phyloP scores from a whole-genome alignment of 768 basidiomycete genomes.

The Tylopilus balloui region DNA sequence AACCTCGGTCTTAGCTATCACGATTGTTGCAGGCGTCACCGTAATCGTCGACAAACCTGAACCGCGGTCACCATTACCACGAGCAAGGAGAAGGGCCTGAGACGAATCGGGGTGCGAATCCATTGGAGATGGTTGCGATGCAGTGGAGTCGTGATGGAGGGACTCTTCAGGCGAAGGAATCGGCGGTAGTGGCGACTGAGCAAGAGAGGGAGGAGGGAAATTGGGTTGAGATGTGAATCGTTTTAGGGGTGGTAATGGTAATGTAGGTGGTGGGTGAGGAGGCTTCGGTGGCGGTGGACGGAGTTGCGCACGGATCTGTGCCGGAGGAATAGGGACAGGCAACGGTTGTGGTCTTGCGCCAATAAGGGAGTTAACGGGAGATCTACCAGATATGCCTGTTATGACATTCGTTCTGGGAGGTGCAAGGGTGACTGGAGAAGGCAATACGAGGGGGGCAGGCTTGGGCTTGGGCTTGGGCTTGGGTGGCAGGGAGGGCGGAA shows the following conservation, averaged over 20 bases:
- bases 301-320: slow-evolving; percentile 29
- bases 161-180: slow-evolving; percentile 3
- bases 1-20: slow-evolving; percentile 44
- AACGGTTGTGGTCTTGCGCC: slow-evolving; percentile 23
- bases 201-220: slow-evolving; percentile 2
- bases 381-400: slow-evolving; percentile 20
- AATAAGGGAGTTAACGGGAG: slow-evolving; percentile 24
- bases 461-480: slow-evolving; percentile 22
- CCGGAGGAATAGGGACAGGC: slow-evolving; percentile 24
- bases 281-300: slow-evolving; percentile 25
- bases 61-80: slow-evolving; percentile 26
- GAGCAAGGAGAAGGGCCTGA: slow-evolving; percentile 15
- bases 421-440: slow-evolving; percentile 6
- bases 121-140: not conserved
- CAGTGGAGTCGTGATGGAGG: slow-evolving; percentile 1
- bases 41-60: slow-evolving; percentile 39
- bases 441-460: slow-evolving; percentile 9
- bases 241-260: slow-evolving; percentile 25
- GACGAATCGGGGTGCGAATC: slow-evolving; percentile 19
- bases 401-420: slow-evolving; percentile 20
- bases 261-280: slow-evolving; percentile 16
- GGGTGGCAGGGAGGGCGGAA: slow-evolving; percentile 21
- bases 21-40: slow-evolving; percentile 39
- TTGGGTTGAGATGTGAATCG: slow-evolving; percentile 14
- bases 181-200: slow-evolving; percentile 10